These are phyloP conservation scores for Acanthamoeba divionensis DNA, from an alignment of 208 protist genomes.

Conservation along the genomic window DNA sequence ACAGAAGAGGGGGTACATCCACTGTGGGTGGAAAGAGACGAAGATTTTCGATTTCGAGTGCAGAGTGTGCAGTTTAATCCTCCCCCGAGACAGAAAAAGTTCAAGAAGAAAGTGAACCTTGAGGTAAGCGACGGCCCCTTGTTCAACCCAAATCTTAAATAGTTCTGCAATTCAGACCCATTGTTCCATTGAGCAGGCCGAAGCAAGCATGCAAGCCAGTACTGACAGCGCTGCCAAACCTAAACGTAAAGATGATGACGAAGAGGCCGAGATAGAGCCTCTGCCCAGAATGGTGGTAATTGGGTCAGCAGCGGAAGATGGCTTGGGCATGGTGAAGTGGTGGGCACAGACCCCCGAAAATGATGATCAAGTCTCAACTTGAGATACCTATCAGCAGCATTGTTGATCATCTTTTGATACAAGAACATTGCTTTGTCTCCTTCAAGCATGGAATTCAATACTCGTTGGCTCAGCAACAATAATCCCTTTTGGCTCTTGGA, in stretches of 20 bases:
- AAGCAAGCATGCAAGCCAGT: not conserved
- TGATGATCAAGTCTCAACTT: too few relatives aligned
- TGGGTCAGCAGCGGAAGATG: not conserved
- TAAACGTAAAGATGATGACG: not conserved
- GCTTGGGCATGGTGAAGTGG: not conserved
- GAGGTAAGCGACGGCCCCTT: not conserved
- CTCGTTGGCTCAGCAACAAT: too few relatives aligned
- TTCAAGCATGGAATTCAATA: too few relatives aligned
- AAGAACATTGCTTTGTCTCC: too few relatives aligned
- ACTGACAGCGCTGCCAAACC: not conserved
- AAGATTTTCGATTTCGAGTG: slow-evolving; percentile 9
- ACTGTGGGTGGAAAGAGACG: not conserved
- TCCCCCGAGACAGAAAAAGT: not conserved
- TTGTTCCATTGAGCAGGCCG: not conserved
- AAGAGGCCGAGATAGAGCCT: not conserved
- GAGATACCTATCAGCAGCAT: too few relatives aligned
- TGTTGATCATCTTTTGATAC: too few relatives aligned
- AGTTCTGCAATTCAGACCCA: not conserved
- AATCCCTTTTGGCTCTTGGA: too few relatives aligned
- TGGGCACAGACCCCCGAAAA: too few relatives aligned
- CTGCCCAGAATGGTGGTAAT: not conserved
- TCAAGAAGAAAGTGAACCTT: slow-evolving; percentile 32
- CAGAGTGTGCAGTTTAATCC: not conserved
- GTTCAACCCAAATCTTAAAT: not conserved
- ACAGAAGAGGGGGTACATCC: not conserved